A percentile compares a stretch with the other conserved stretches of the same genome.
phyloP scores from a whole-genome alignment of 2,329 filamentous ascomycete genomes.

The Rutstroemia sp. region DNA sequence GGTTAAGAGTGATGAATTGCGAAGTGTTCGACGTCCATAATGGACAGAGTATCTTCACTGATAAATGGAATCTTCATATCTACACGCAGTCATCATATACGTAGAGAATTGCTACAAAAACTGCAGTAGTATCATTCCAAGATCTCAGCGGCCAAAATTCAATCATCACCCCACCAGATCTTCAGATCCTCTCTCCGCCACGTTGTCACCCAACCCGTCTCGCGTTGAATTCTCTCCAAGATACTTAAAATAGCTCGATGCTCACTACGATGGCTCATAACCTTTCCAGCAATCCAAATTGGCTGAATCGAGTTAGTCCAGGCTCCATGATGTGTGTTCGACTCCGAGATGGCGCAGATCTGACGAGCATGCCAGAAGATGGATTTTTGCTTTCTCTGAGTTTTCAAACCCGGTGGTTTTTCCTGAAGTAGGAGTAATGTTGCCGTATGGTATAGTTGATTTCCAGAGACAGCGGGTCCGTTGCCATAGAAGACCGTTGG shows the following conservation, averaged over 20 bases:
- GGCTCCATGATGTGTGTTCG: slow-evolving; percentile 37
- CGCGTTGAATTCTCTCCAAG: slow-evolving; percentile 41
- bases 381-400: slow-evolving; percentile 29
- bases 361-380: slow-evolving; percentile 41
- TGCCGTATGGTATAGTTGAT: slow-evolving; percentile 30
- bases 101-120: no score
- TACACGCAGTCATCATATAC: no score
- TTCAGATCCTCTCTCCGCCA: slow-evolving; percentile 46
- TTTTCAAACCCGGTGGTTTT: slow-evolving; percentile 24
- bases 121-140: no score
- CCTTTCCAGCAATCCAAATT: slow-evolving; percentile 40
- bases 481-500: slow-evolving; percentile 16
- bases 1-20: no score
- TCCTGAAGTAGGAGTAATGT: slow-evolving; percentile 28
- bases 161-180: slow-evolving; percentile 41
- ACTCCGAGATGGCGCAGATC: slow-evolving; percentile 38
- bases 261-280: slow-evolving; percentile 37
- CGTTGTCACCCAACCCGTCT: slow-evolving; percentile 45
- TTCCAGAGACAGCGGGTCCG: slow-evolving; percentile 26
- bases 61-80: no score
- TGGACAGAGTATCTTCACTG: no score
- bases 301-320: slow-evolving; percentile 40
- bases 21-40: no score
- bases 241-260: slow-evolving; percentile 40
- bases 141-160: no score